Percentiles rank a stretch among this genome's conserved stretches.
phyloP scores from a whole-genome alignment of 192 early-diverging fungal genomes.

The Gonapodya prolifera region DNA sequence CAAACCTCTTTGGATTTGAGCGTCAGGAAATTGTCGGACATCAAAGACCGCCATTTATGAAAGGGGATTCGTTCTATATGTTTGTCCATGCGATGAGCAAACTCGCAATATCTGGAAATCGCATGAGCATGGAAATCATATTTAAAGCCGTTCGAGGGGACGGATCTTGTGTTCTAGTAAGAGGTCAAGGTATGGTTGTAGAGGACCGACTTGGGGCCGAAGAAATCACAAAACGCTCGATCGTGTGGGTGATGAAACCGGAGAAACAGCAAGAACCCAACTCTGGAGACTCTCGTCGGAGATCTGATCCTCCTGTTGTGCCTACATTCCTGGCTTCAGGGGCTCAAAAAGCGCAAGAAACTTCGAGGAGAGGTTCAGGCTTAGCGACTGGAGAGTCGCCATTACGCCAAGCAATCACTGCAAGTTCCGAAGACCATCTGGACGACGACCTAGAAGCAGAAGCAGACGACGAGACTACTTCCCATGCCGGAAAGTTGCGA shows the following conservation, averaged over 20 bases:
- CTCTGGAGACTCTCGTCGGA: constrained; percentile 19
- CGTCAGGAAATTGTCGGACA: constrained; percentile 27
- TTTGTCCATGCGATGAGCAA: constrained; percentile 42
- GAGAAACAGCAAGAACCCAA: constrained; percentile 27
- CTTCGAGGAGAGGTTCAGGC: neutral
- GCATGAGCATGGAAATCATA: constrained; percentile 48
- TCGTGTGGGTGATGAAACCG: constrained; percentile 69
- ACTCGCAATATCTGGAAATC: constrained; percentile 35
- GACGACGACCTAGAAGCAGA: constrained; percentile 3
- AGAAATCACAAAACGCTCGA: constrained; percentile 34
- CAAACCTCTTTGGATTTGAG: constrained; percentile 20
- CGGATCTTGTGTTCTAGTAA: constrained; percentile 51
- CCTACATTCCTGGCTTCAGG: neutral
- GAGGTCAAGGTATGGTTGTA: constrained; percentile 76
- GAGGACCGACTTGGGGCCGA: constrained; percentile 47
- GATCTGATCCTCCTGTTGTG: neutral
- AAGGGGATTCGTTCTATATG: constrained; percentile 38
- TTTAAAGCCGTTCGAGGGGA: constrained; percentile 38
- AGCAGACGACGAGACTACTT: neutral
- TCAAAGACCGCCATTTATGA: constrained; percentile 38
- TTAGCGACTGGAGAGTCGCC: neutral
- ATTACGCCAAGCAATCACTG: neutral
- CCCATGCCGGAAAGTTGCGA: neutral
- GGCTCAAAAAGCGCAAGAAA: neutral
- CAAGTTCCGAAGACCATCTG: neutral